A percentile compares a stretch with the other conserved stretches of the same genome.
These are phyloP conservation scores for Erodium trifolium DNA, from an alignment of 441 rosid species.

Conservation along the genomic window DNA sequence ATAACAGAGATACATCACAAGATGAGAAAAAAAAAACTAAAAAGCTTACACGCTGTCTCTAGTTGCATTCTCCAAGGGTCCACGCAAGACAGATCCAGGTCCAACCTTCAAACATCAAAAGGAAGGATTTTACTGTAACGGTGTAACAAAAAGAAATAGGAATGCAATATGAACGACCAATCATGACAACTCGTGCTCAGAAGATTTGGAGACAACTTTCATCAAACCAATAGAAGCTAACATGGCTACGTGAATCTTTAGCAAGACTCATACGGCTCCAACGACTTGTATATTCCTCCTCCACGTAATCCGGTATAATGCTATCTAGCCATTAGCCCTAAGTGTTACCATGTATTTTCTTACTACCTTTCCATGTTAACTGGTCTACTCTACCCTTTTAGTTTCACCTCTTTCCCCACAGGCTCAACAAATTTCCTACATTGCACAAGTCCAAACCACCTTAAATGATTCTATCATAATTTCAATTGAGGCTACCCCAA, in stretches of 20 bases:
- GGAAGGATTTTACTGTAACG: constrained; percentile 1
- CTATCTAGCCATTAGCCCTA: not conserved
- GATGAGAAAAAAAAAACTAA: constrained; percentile 16
- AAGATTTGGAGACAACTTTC: not conserved
- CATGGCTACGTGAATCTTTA: not conserved
- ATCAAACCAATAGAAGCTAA: not conserved
- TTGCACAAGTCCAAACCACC: not conserved
- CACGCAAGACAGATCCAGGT: constrained; percentile 82
- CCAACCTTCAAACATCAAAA: constrained; percentile 58
- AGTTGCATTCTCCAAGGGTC: constrained; percentile 80
- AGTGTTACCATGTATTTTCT: not conserved
- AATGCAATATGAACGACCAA: not conserved
- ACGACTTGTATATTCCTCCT: not conserved
- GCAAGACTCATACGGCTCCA: not conserved
- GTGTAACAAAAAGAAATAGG: not conserved
- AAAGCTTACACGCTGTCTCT: constrained; percentile 74
- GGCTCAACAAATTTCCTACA: not conserved
- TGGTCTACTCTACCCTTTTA: not conserved
- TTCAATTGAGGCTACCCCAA: not conserved
- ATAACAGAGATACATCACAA: constrained; percentile 5
- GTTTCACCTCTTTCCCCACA: not conserved
- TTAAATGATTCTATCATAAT: not conserved
- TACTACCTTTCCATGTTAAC: not conserved
- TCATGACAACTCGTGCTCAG: not conserved
- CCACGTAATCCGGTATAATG: not conserved